Base-by-base conservation (phyloP, 805 yeast species). In the Suhomyces sp. region DNA sequence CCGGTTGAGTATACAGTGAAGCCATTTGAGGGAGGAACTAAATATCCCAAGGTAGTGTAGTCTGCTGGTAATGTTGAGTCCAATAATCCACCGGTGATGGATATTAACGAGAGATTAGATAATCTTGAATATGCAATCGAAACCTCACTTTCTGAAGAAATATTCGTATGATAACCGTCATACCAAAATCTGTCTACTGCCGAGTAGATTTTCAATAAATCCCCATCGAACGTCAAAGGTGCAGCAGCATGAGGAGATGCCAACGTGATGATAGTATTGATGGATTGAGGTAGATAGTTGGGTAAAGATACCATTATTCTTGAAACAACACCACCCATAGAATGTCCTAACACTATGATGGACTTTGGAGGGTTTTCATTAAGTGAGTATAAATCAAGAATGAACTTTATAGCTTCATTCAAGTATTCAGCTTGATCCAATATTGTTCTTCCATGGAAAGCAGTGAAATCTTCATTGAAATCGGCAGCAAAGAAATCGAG, bases 251-350 rank as follows among this genome's bases (percentile, higher is more conserved):
- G 98, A 0, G 98, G 98, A 0, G 97, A 78, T 0, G 96, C 83
- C 23, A 91, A 63, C 0, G 98, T 90, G 15, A 90, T 46, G 11
- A 91, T 82, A 0, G 96, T 82, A 51, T 86, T 88, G 14, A 93
- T 79, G 1, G 96, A 83, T 15, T 72, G 76, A 4, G 74, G 74
- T 1, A 68, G 50, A 54, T 87, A 90, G 51, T 88, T 90, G 1
- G 88, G 83, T 35, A 91, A 60, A 0, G 95, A 79, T 5, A 87
- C 71, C 77, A 90, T 77, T 0, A 87, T 81, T 39, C 98, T 70
- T 3, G 96, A 84, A 1, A 93, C 98, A 12, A 91, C 76, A 3
- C 98, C 98, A 26, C 98, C 98, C 98, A 91, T 91, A 0, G 98
- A 91, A 63, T 91, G 98, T 2, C 88, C 96, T 1, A 91, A 46